Evolutionary conservation across 2,329 filamentous ascomycete genomes (phyloP).

Genomic region (Claviceps paspali): DNA sequence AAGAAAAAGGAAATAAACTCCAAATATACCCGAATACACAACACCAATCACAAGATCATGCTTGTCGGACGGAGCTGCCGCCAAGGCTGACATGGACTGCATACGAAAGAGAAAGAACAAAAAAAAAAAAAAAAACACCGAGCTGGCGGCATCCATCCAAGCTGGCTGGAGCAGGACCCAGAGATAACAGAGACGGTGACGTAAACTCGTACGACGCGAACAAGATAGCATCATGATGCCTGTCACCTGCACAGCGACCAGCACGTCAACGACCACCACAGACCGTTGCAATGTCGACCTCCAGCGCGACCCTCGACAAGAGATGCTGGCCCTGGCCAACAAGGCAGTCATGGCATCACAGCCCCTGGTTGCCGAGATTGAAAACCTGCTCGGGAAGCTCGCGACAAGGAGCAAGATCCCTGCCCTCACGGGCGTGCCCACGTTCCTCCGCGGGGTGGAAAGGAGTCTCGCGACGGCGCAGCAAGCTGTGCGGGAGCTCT

Average conservation of each 20-base stretch:
- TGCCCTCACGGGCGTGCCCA: slow-evolving; percentile 10
- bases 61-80: too few species aligned
- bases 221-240: too few species aligned
- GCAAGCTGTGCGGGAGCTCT: slow-evolving; percentile 7
- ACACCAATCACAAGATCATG: too few species aligned
- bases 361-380: slow-evolving; percentile 9
- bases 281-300: background rate
- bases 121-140: too few species aligned
- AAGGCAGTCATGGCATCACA: slow-evolving; percentile 5
- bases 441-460: slow-evolving; percentile 8
- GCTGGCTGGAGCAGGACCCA: too few species aligned
- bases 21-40: background rate
- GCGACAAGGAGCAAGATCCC: slow-evolving; percentile 4
- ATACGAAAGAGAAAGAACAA: too few species aligned
- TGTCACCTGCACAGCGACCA: too few species aligned
- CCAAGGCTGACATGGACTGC: too few species aligned
- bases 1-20: background rate
- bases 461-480: slow-evolving; percentile 8
- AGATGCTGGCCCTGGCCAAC: slow-evolving; percentile 6
- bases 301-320: background rate
- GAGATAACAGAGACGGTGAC: too few species aligned
- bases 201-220: too few species aligned
- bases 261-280: too few species aligned
- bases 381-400: slow-evolving; percentile 7
- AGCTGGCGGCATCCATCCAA: too few species aligned